Evolutionary conservation across 352 stramenopile genomes (phyloP), one percentile per base, ranked within the genome.

Genomic region (Globisporangium irregulare): DNA sequence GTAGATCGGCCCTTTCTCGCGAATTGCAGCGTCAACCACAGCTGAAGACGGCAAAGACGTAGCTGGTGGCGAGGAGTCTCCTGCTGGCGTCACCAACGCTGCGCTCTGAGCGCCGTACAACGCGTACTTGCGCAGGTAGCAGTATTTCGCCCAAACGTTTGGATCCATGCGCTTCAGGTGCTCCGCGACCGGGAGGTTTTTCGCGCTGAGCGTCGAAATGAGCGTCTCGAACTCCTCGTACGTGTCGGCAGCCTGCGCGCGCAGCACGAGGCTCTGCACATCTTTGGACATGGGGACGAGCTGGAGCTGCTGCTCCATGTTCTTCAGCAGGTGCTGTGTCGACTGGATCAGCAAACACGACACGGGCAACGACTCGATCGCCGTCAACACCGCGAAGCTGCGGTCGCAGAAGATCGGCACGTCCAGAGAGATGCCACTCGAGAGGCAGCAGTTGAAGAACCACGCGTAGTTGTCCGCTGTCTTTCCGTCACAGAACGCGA

Each of bases 321-420:
- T 66, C 9, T 38, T 66, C n/a, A 79, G 63, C 29, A 84, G 50
- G 36, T 84, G 75, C 12, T 69, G 59, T 10, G 73, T 79, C 48
- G 75, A 82, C 55, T 84, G 75, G 62, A 84, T 74, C 58, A 84
- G 62, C 24, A 82, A 67, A 15, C 71, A 73, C 3, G 73, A 74
- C 32, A 73, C 64, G 9, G 75, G 77, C 4, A 84, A 66, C 2
- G 67, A 72, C 65, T 68, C 73, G 15, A 74, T 67, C 38, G 75
- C 75, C 12, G 59, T 63, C 3, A 79, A 53, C 8, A 82, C 25
- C 20, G 66, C 59, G 43, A 66, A 25, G 3, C 66, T 72, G 36
- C 75, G 75, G 41, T 84, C 60, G 65, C 75, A 84, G n/a, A 82
- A 73, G 63, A 82, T 77, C 38, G 77, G 75, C 24, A 81, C 73